phyloP scores from a whole-genome alignment of 441 rosid species.

The Eutrema salsugineum region DNA sequence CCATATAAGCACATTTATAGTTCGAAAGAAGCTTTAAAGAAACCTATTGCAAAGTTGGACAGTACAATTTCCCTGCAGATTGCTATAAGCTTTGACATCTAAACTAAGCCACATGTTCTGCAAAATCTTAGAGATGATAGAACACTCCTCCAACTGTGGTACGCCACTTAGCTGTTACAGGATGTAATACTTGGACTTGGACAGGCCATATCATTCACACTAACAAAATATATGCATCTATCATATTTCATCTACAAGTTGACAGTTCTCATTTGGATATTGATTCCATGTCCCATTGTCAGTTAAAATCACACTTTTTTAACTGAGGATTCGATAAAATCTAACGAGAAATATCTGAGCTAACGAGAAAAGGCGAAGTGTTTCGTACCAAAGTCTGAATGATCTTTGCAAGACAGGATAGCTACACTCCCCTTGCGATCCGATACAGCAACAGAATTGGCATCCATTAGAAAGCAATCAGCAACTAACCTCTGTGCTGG shows the following conservation, averaged over 20 bases:
- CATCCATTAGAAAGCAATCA: conserved; percentile 84
- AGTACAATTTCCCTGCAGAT: not conserved
- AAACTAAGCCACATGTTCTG: conserved; percentile 1
- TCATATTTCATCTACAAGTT: not conserved
- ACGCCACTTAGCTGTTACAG: not conserved
- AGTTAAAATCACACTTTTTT: too few relatives aligned
- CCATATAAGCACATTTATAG: not conserved
- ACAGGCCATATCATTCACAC: conserved; percentile 2
- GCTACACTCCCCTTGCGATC: conserved; percentile 97
- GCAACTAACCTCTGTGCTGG: conserved; percentile 98
- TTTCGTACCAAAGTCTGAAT: conserved; percentile 53
- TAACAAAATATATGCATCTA: not conserved
- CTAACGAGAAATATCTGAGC: not conserved
- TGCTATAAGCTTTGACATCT: not conserved
- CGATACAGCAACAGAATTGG: conserved; percentile 85
- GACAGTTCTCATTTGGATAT: not conserved
- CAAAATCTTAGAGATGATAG: not conserved
- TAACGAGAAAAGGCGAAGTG: not conserved
- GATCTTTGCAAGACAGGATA: conserved; percentile 76
- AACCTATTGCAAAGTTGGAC: not conserved
- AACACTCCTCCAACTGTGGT: conserved; percentile 8
- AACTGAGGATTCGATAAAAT: too few relatives aligned
- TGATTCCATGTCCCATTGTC: not conserved
- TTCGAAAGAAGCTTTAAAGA: not conserved
- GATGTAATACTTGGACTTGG: not conserved